A percentile compares a stretch with the other conserved stretches of the same genome.
These are phyloP conservation scores for Papiliotrema flavescens DNA, from an alignment of 1,284 basidiomycete species.

Conservation along the genomic window DNA sequence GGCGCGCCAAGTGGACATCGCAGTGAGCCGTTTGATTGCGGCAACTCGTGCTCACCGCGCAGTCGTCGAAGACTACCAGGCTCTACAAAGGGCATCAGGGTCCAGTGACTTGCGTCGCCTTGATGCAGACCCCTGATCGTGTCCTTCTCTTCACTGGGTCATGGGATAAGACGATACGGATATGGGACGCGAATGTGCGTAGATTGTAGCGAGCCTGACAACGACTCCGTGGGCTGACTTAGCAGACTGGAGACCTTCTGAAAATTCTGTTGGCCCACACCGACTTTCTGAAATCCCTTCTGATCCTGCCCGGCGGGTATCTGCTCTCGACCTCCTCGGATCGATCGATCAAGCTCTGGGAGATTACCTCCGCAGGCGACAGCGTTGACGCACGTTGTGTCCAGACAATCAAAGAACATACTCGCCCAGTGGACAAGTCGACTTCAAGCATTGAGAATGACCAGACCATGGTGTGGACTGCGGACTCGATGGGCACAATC, in stretches of 20 bases:
- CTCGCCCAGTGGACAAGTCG: constrained; percentile 30
- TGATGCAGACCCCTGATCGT: constrained; percentile 42
- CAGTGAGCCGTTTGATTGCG: constrained; percentile 53
- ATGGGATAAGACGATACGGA: constrained; percentile 84
- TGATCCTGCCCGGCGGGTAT: constrained; percentile 58
- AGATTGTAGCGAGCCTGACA: neutral
- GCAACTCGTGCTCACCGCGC: constrained; percentile 1
- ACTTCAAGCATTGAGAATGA: neutral
- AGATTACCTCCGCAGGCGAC: constrained; percentile 43
- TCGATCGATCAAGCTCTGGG: constrained; percentile 85
- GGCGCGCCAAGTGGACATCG: constrained; percentile 66
- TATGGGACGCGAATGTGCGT: constrained; percentile 73
- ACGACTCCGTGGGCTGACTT: constrained; percentile 2
- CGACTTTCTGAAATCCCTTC: constrained; percentile 81
- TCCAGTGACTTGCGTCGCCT: constrained; percentile 75
- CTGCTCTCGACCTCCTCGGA: constrained; percentile 87
- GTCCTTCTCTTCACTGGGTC: constrained; percentile 69
- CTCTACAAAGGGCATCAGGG: constrained; percentile 77
- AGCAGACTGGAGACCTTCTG: constrained; percentile 64
- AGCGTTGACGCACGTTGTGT: constrained; percentile 60
- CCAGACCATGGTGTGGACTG: constrained; percentile 60
- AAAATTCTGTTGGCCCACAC: constrained; percentile 71
- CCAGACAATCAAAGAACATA: constrained; percentile 36
- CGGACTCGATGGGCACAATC: constrained; percentile 80
- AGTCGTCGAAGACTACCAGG: constrained; percentile 75